Conservation (phyloP, 169 alveolate species). For the Plasmodium billcollinsi region DNA sequence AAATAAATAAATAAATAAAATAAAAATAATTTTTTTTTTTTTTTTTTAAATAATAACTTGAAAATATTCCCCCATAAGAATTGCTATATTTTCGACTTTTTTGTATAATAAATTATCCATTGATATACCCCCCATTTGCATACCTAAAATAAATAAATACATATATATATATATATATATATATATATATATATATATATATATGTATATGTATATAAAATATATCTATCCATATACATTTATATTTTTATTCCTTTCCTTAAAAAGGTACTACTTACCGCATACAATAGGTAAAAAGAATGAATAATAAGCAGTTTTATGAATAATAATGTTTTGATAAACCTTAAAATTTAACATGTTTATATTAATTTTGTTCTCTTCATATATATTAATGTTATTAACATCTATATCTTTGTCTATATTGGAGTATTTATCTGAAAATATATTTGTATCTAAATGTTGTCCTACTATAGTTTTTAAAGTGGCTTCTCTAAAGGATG, state of each 20-base stretch:
- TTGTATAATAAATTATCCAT: slow-evolving; percentile 77
- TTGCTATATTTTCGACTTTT: slow-evolving; percentile 80
- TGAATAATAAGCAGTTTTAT: slow-evolving; percentile 86
- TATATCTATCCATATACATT: not conserved
- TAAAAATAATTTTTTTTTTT: too few species aligned
- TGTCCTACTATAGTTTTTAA: slow-evolving; percentile 86
- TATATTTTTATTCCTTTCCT: not conserved
- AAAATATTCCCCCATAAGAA: slow-evolving; percentile 82
- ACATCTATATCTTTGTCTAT: slow-evolving; percentile 7
- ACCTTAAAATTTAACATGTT: slow-evolving; percentile 48
- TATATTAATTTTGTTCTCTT: slow-evolving; percentile 20
- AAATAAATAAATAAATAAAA: not conserved
- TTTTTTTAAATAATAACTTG: slow-evolving; percentile 70
- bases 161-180: not conserved
- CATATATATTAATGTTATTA: slow-evolving; percentile 21
- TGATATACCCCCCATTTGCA: slow-evolving; percentile 80
- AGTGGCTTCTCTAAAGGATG: slow-evolving; percentile 80
- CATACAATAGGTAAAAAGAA: slow-evolving; percentile 83
- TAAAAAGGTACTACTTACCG: slow-evolving; percentile 71
- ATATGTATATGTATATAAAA: not conserved
- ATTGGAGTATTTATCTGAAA: slow-evolving; percentile 50
- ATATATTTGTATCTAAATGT: slow-evolving; percentile 82
- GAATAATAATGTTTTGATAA: slow-evolving; percentile 58
- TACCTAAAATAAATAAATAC: slow-evolving; percentile 65
- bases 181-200: not conserved